phyloP scores from a whole-genome alignment of 1,284 basidiomycete genomes.

The Trichosporon asahii region DNA sequence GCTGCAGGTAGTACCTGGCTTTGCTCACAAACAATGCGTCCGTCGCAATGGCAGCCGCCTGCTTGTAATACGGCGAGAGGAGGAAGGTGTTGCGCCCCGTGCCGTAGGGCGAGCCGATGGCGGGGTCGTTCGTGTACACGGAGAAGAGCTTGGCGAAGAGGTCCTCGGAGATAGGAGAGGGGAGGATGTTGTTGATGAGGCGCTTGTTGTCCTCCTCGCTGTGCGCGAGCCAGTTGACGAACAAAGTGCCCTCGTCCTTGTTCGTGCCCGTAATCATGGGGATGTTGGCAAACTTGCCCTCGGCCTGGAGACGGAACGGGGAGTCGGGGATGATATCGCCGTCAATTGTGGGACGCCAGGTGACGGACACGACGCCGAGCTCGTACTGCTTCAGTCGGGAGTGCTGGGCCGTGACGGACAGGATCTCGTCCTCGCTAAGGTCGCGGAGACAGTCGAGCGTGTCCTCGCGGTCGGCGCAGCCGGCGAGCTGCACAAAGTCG shows the following conservation, averaged over 20 bases:
- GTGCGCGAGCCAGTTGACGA: constrained; percentile 13
- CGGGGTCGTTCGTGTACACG: background rate
- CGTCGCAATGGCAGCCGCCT: constrained; percentile 33
- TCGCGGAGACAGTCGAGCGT: background rate
- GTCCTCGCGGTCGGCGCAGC: constrained; percentile 21
- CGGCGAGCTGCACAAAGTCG: constrained; percentile 30
- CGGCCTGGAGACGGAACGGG: constrained; percentile 23
- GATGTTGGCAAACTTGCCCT: constrained; percentile 25
- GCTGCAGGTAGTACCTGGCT: constrained; percentile 32
- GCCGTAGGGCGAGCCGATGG: constrained; percentile 36
- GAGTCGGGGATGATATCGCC: constrained; percentile 27
- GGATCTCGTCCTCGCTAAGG: constrained; percentile 1
- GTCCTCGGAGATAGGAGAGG: background rate
- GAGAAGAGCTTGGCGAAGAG: background rate
- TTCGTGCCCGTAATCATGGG: constrained; percentile 35
- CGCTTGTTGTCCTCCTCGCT: background rate
- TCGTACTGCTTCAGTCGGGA: background rate
- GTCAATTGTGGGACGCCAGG: constrained; percentile 24
- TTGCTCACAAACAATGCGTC: constrained; percentile 38
- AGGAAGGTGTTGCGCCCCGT: constrained; percentile 46
- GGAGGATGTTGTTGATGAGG: background rate
- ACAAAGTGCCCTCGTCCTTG: constrained; percentile 29
- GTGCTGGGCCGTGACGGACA: background rate
- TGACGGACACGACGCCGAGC: constrained; percentile 2
- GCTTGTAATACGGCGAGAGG: constrained; percentile 28